Percentiles rank a stretch among this genome's conserved stretches.
These are phyloP conservation scores for Cucurbita ficifolia DNA, from an alignment of 306 rosid genomes.

Conservation along the genomic window DNA sequence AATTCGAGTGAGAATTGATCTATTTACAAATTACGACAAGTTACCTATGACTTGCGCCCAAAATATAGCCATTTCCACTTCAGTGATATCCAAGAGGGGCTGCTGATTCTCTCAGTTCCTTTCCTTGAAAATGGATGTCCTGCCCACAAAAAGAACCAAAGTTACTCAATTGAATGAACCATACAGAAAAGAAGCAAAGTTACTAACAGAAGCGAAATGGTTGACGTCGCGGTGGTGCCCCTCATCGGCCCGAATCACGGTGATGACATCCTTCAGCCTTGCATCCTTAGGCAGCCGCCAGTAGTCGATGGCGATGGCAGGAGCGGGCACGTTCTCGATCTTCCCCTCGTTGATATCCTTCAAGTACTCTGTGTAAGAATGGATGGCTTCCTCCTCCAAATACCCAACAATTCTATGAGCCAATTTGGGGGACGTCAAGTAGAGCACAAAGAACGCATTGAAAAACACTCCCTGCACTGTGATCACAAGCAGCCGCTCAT, in stretches of 20 bases:
- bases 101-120: slow-evolving; percentile 55
- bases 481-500: slow-evolving; percentile 50
- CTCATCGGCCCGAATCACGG: slow-evolving; percentile 69
- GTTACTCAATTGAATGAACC: no score
- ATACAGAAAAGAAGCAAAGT: no score
- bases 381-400: slow-evolving; percentile 59
- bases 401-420: slow-evolving; percentile 71
- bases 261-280: slow-evolving; percentile 45
- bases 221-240: slow-evolving; percentile 76
- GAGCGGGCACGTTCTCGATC: slow-evolving; percentile 60
- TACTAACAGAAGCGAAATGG: slow-evolving; percentile 75
- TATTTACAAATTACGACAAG: background rate
- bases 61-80: background rate
- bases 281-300: slow-evolving; percentile 71
- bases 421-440: slow-evolving; percentile 42
- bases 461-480: slow-evolving; percentile 73
- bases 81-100: slow-evolving; percentile 61
- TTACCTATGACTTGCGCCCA: background rate
- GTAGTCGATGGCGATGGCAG: slow-evolving; percentile 76
- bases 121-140: slow-evolving; percentile 63
- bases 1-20: background rate
- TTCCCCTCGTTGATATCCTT: slow-evolving; percentile 39
- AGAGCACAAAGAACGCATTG: slow-evolving; percentile 47
- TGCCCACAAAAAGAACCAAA: slow-evolving; percentile 12
- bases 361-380: slow-evolving; percentile 44